phyloP scores from a whole-genome alignment of 768 basidiomycete species.

The Phylloporus rhodoxanthus region DNA sequence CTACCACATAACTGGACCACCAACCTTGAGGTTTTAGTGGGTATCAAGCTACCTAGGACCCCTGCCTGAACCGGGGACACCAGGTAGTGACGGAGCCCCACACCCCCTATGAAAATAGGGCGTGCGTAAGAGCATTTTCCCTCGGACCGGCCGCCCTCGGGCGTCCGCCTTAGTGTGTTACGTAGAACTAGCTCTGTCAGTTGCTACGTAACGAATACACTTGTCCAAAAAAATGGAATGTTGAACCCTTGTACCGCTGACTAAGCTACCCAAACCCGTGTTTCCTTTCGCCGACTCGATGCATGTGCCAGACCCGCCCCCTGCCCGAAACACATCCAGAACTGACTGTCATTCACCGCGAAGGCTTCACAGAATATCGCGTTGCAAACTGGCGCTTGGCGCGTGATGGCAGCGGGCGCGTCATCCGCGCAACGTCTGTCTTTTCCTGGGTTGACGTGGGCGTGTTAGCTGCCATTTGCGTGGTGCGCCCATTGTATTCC shows the following conservation, averaged over 20 bases:
- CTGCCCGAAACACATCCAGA: constrained; percentile 44
- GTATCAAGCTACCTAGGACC: no score
- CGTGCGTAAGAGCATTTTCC: no score
- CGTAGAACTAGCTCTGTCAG: no score
- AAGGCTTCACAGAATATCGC: constrained; percentile 53
- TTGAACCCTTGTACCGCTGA: not conserved
- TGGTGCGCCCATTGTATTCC: not conserved
- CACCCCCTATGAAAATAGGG: no score
- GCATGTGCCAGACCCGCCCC: constrained; percentile 36
- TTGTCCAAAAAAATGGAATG: not conserved
- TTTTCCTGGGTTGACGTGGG: constrained; percentile 35
- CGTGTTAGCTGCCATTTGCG: constrained; percentile 3
- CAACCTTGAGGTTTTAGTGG: no score
- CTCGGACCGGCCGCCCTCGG: no score
- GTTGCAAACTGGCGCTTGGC: constrained; percentile 48
- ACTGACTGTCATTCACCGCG: constrained; percentile 41
- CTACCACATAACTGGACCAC: no score
- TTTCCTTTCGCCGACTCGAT: constrained; percentile 5
- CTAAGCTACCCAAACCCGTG: not conserved
- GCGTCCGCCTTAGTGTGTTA: no score
- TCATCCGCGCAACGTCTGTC: constrained; percentile 27
- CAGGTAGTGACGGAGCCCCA: no score
- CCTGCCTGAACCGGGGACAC: no score
- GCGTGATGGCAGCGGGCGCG: constrained; percentile 35
- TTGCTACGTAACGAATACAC: no score